phyloP scores from a whole-genome alignment of 306 rosid species.

The Psophocarpus tetragonolobus region DNA sequence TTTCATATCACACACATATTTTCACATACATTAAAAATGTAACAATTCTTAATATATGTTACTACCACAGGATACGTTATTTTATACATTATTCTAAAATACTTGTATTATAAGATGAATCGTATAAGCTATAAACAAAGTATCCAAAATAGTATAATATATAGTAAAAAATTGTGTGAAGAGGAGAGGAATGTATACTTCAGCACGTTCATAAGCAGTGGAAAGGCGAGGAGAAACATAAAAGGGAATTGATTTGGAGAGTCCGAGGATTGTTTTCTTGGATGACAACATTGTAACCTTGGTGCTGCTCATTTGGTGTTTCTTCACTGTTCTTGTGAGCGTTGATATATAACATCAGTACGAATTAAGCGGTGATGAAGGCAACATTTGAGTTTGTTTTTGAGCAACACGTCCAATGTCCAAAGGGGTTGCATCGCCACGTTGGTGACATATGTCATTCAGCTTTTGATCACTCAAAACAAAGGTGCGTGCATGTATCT shows the following conservation, averaged over 20 bases:
- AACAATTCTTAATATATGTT: background rate
- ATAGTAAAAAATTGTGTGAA: background rate
- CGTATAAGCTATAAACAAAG: too few relatives aligned
- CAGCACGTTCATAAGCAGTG: conserved; percentile 37
- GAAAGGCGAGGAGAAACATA: background rate
- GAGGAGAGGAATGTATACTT: conserved; percentile 7
- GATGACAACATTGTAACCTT: conserved; percentile 11
- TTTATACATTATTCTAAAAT: too few relatives aligned
- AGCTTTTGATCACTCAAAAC: background rate
- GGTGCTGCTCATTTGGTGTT: background rate
- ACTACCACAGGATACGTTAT: too few relatives aligned
- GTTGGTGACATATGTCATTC: background rate
- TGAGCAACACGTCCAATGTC: conserved; percentile 30
- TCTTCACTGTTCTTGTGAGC: background rate
- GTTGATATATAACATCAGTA: background rate
- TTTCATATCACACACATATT: background rate
- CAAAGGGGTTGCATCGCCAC: conserved; percentile 30
- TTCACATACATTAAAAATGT: background rate
- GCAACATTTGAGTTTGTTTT: background rate
- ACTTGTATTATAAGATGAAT: too few relatives aligned
- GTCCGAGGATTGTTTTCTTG: conserved; percentile 8
- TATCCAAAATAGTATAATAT: too few relatives aligned
- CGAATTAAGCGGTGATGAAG: background rate
- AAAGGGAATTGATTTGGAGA: conserved; percentile 15
- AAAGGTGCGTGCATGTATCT: background rate